phyloP scores from a whole-genome alignment of 139 green algal species.

The Chlorella vulgaris region DNA sequence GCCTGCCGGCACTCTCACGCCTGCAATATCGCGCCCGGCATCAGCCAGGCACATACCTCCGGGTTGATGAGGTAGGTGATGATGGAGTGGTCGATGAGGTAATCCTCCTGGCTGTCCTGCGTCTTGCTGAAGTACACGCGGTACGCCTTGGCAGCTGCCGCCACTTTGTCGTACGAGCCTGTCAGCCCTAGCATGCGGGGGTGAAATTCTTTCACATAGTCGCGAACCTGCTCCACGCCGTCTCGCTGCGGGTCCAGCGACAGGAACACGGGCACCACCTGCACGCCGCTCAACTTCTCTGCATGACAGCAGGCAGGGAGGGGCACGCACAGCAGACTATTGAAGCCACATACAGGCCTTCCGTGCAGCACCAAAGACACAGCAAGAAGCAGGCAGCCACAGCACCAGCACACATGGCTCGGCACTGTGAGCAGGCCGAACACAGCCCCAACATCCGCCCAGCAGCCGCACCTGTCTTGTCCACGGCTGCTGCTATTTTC shows the following conservation, averaged over 20 bases:
- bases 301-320: neutral
- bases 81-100: slow-evolving; percentile 99
- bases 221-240: slow-evolving; percentile 64
- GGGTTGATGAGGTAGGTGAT: slow-evolving; percentile 96
- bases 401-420: too few species aligned
- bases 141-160: slow-evolving; percentile 57
- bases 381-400: neutral
- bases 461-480: slow-evolving; percentile 56
- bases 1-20: neutral
- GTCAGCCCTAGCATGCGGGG: slow-evolving; percentile 94
- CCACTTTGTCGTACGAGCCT: slow-evolving; percentile 62
- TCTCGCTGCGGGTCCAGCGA: slow-evolving; percentile 95
- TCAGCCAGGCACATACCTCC: slow-evolving; percentile 34
- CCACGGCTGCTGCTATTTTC: slow-evolving; percentile 85
- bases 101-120: slow-evolving; percentile 73
- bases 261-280: slow-evolving; percentile 93
- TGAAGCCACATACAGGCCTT: neutral
- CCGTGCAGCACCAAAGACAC: too few species aligned
- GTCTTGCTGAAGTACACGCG: slow-evolving; percentile 94
- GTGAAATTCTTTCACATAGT: slow-evolving; percentile 96
- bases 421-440: too few species aligned
- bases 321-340: neutral
- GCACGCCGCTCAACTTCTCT: slow-evolving; percentile 46
- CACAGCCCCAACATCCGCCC: neutral
- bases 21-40: too few species aligned